phyloP scores from a whole-genome alignment of 2,329 filamentous ascomycete genomes.

The Magnaporthiopsis incrustans region DNA sequence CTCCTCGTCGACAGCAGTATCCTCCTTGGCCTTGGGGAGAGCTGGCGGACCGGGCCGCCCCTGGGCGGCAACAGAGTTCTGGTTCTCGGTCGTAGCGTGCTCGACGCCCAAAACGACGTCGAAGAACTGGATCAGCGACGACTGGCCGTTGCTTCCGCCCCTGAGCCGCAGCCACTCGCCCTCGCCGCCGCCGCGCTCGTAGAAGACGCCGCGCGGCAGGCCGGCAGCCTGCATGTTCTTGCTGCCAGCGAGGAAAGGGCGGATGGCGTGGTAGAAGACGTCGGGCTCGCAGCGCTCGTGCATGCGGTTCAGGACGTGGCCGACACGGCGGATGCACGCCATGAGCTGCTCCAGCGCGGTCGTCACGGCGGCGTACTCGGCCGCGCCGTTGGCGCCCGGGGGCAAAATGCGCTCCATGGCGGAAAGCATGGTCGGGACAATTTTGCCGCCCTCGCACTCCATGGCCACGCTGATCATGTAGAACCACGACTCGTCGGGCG shows the following conservation, averaged over 20 bases:
- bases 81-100: constrained; percentile 44
- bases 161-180: constrained; percentile 67
- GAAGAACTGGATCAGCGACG: constrained; percentile 87
- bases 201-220: constrained; percentile 74
- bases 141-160: constrained; percentile 92
- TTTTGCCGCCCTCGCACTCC: constrained; percentile 68
- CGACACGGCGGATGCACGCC: constrained; percentile 60
- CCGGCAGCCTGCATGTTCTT: constrained; percentile 87
- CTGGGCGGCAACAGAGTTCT: constrained; percentile 8
- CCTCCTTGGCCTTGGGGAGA: not conserved
- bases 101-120: constrained; percentile 80
- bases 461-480: constrained; percentile 83
- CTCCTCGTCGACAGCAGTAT: constrained; percentile 11
- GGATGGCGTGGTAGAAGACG: constrained; percentile 81
- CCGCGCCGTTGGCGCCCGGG: constrained; percentile 40
- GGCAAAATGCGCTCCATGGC: constrained; percentile 59
- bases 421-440: constrained; percentile 69
- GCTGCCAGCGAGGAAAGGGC: constrained; percentile 82
- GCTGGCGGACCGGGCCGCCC: not conserved
- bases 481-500: constrained; percentile 90
- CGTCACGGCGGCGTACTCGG: constrained; percentile 40
- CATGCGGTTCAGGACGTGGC: constrained; percentile 67
- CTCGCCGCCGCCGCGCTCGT: constrained; percentile 63
- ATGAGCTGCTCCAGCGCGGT: constrained; percentile 56
- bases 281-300: constrained; percentile 81